Evolutionary conservation across 2,329 filamentous ascomycete species (phyloP), one percentile per base, ranked within the genome.

Genomic region (Fusarium protoensiforme): DNA sequence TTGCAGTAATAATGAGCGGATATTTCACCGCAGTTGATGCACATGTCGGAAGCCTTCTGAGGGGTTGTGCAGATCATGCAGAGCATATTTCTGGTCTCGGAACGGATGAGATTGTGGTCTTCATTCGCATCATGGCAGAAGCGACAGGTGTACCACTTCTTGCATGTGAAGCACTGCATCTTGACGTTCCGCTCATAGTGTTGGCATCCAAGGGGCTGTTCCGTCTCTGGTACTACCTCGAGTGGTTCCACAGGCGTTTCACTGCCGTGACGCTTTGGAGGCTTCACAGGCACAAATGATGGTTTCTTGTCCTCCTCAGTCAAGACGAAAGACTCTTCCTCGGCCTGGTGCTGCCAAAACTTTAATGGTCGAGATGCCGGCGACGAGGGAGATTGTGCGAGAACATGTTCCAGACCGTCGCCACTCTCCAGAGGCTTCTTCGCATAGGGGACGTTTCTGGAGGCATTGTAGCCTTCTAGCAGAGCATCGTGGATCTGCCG

Each of bases 111-210:
- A 68, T 85, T 87, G 81, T 98, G 94, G 75, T 94, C 91, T 78
- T 98, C 94, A 10, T 86, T 89, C 57, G 91, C 90, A 80, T 99
- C 95, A 79, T 99, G 96, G 79, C 96, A 99, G 79, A 98, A 92
- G 20, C 96, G 92, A 81, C 96, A 99, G 0, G 96, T 94, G 79
- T 98, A 97, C 96, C 96, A 99, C 78, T 90, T 92, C 76, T 92
- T 90, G 83, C 96, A 99, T 29, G 93, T 92, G 74, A 90, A 94
- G 82, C 96, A 99, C 83, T 99, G 95, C 36, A 98, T 85, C 82
- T 98, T 98, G 76, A 99, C 94, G 77, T 98, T 98, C 72, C 96
- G 91, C 79, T 94, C 94, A 82, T 99, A 99, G 83, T 99, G 96
- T 77, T 92, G 87, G 81, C 96, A 99, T 1, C 96, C 96, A 7